These are phyloP conservation scores for Erucastrum elatum DNA, from an alignment of 345 rosid genomes.

Conservation along the genomic window DNA sequence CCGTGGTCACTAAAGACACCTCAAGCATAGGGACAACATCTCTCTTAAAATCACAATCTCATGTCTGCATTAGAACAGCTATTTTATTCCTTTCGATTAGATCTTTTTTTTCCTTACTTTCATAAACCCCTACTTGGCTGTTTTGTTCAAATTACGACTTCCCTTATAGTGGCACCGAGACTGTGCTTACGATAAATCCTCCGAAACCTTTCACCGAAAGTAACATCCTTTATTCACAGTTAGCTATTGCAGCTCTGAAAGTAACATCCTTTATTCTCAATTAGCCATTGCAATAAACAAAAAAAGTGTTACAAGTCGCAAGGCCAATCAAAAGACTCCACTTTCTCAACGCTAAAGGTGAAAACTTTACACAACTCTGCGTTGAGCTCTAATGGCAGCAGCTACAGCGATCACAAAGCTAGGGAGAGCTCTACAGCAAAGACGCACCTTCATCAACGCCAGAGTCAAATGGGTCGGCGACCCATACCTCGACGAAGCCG, in stretches of 20 bases:
- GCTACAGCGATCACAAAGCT: constrained; percentile 22
- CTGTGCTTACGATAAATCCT: constrained; percentile 15
- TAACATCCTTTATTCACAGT: constrained; percentile 7
- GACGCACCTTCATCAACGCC: constrained; percentile 62
- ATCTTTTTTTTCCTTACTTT: background rate
- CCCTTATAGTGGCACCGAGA: constrained; percentile 19
- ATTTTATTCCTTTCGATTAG: constrained; percentile 11
- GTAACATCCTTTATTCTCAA: background rate
- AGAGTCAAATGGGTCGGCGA: constrained; percentile 76
- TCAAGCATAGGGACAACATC: constrained; percentile 6
- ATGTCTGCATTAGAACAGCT: background rate
- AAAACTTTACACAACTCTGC: background rate
- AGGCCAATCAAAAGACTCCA: too few species aligned
- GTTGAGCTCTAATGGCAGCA: constrained; percentile 33
- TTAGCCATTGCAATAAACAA: background rate
- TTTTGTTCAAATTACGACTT: background rate
- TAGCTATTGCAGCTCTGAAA: background rate
- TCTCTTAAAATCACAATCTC: constrained; percentile 10
- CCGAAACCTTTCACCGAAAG: constrained; percentile 1
- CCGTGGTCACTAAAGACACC: constrained; percentile 54
- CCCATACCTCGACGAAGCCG: constrained; percentile 54
- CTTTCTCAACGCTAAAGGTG: too few species aligned
- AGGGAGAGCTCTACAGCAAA: constrained; percentile 38
- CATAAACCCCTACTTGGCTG: constrained; percentile 7
- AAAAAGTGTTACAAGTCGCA: background rate